These are phyloP conservation scores for Pseudogymnoascus sp. DNA, from an alignment of 2,329 filamentous ascomycete species.

Conservation along the genomic window DNA sequence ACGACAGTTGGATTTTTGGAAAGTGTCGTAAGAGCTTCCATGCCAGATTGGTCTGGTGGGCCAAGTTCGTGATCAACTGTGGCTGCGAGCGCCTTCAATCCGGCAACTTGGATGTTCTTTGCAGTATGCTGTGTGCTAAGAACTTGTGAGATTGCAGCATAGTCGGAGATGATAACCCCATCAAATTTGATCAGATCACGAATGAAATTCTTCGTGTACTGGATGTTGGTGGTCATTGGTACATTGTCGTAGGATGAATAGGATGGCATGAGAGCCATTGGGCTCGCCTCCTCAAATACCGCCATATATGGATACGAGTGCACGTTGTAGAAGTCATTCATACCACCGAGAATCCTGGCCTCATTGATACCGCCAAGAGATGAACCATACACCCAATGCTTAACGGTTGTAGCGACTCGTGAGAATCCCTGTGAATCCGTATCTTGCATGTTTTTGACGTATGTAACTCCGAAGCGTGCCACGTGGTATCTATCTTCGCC, in stretches of 20 bases:
- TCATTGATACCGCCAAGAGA: constrained; percentile 29
- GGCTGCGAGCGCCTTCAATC: background rate
- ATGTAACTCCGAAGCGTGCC: constrained; percentile 27
- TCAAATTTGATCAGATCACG: constrained; percentile 27
- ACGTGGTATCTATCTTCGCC: constrained; percentile 30
- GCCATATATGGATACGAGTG: constrained; percentile 54
- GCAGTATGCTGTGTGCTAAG: constrained; percentile 20
- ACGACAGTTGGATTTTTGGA: background rate
- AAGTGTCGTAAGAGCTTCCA: background rate
- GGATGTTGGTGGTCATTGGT: constrained; percentile 29
- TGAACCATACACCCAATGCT: constrained; percentile 32
- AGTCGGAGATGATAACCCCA: constrained; percentile 31
- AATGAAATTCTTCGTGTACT: constrained; percentile 26
- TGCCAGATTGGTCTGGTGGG: background rate
- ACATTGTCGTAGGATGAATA: constrained; percentile 37
- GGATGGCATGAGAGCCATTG: constrained; percentile 59
- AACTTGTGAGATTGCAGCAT: constrained; percentile 23
- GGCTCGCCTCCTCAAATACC: constrained; percentile 55
- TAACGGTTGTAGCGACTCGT: constrained; percentile 32
- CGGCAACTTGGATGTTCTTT: constrained; percentile 9
- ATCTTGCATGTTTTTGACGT: constrained; percentile 32
- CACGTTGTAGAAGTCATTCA: constrained; percentile 32
- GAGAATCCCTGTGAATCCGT: constrained; percentile 28
- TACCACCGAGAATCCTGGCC: constrained; percentile 19
- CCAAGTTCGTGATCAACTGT: background rate